Evolutionary conservation across 1,284 basidiomycete genomes (phyloP), one percentile per base, ranked within the genome.

Genomic region (Chiua sp.): DNA sequence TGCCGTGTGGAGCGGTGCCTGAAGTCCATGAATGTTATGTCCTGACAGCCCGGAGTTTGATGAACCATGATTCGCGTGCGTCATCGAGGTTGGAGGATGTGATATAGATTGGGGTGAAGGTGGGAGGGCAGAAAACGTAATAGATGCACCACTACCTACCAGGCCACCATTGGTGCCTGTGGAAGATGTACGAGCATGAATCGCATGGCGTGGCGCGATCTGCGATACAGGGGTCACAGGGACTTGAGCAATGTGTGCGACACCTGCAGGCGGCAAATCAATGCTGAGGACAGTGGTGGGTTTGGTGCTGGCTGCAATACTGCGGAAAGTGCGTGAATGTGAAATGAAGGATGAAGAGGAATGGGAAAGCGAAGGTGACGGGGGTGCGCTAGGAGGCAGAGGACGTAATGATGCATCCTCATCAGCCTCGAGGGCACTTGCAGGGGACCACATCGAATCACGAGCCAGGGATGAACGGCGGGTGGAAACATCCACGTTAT

Each of bases 241-340:
- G 11, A 87, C 91, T 71, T 96, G 92, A 6, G 95, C 95, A 65
- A 98, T 98, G 76, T 96, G 95, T 11, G 90, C 96, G 80, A 94
- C 89, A 18, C 90, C 87, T 61, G 85, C 87, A 8, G 87, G 83
- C 47, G 84, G 84, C 20, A 94, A 77, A 69, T 98, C 96, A 61
- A 97, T 86, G 66, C 92, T 95, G 48, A 98, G 83, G 30, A 98
- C 77, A 0, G 96, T 98, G 3, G 96, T 98, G 3, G 95, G 96
- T 75, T 98, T 98, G 7, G 96, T 98, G 70, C 93, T 94, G 1
- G 94, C 92, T 26, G 92, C 86, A 67, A 91, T 88, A 70, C 90
- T 93, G 70, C 83, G 81, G 78, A 92, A 91, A 7, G 91, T 93
- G 54, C 87, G 84, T n/a, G 89, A 83, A 70, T 93, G 84, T 18